A percentile compares a stretch with the other conserved stretches of the same genome.
phyloP scores from a whole-genome alignment of 495 filamentous ascomycete species.

The Neurospora tetrasperma region DNA sequence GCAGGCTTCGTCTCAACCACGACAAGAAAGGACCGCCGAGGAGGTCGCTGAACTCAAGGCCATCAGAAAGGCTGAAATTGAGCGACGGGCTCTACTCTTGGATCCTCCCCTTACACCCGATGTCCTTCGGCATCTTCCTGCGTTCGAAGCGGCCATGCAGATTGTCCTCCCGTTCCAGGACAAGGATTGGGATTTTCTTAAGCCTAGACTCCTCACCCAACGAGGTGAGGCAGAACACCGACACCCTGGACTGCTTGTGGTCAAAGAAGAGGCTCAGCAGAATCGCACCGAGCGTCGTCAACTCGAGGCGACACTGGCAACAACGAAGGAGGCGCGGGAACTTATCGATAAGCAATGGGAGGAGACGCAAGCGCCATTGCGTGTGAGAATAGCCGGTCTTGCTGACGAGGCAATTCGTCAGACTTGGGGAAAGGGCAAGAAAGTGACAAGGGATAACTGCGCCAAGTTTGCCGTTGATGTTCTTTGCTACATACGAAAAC shows the following conservation, averaged over 20 bases:
- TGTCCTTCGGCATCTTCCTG: slow-evolving; percentile 53
- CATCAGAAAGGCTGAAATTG: slow-evolving; percentile 53
- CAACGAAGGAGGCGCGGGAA: slow-evolving; percentile 47
- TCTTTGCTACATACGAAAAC: slow-evolving; percentile 48
- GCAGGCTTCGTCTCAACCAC: slow-evolving; percentile 5
- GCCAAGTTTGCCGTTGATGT: slow-evolving; percentile 58
- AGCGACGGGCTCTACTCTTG: slow-evolving; percentile 50
- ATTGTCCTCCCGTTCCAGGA: slow-evolving; percentile 55
- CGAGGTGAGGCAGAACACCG: slow-evolving; percentile 45
- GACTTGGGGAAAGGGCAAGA: slow-evolving; percentile 45
- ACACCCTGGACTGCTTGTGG: slow-evolving; percentile 33
- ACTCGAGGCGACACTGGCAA: slow-evolving; percentile 20
- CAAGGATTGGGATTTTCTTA: slow-evolving; percentile 51
- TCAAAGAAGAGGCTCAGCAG: slow-evolving; percentile 32
- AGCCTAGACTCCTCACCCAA: slow-evolving; percentile 55
- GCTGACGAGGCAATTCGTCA: slow-evolving; percentile 55
- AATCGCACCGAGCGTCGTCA: slow-evolving; percentile 16
- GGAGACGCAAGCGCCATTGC: slow-evolving; percentile 51
- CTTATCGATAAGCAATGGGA: slow-evolving; percentile 56
- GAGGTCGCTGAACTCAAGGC: slow-evolving; percentile 45
- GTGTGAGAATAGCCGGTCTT: slow-evolving; percentile 45
- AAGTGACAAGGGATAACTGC: slow-evolving; percentile 47
- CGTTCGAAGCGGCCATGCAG: slow-evolving; percentile 59
- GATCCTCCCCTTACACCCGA: slow-evolving; percentile 49
- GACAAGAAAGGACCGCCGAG: slow-evolving; percentile 33